Conservation (phyloP, 306 rosid genomes). For the Comarum palustre region DNA sequence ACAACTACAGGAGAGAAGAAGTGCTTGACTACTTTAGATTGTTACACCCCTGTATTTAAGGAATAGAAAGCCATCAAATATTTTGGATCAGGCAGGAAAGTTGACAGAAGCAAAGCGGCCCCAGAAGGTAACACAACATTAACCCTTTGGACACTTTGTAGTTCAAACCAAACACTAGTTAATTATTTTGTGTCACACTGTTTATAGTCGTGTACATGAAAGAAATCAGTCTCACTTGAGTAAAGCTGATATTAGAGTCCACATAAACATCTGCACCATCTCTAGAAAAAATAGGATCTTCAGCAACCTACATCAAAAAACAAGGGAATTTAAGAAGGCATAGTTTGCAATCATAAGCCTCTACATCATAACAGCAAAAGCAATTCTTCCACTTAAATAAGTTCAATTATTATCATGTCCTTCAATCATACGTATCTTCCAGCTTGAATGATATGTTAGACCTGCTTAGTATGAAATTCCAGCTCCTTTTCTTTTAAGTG, state of each 20-base stretch:
- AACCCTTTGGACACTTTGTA: not conserved
- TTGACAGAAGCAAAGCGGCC: not conserved
- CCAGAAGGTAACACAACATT: not conserved
- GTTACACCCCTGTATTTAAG: not conserved
- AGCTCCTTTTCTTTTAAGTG: not conserved
- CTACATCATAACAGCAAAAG: not conserved
- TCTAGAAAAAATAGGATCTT: conserved; percentile 71
- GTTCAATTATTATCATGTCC: not conserved
- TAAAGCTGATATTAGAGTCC: conserved; percentile 87
- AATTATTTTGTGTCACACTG: not conserved
- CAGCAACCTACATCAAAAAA: conserved; percentile 60
- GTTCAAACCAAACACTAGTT: not conserved
- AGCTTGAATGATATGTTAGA: not conserved
- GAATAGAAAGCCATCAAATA: not conserved
- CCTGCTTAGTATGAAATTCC: not conserved
- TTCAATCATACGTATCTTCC: not conserved
- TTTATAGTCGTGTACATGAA: conserved; percentile 2
- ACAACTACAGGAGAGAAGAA: not conserved
- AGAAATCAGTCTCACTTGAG: conserved; percentile 58
- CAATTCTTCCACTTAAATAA: not conserved
- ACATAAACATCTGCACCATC: conserved; percentile 91
- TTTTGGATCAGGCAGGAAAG: conserved; percentile 8
- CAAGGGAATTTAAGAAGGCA: conserved; percentile 26
- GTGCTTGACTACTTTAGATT: not conserved
- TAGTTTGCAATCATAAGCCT: not conserved